phyloP scores from a whole-genome alignment of 2,329 filamentous ascomycete genomes.

The Beauveria australis region DNA sequence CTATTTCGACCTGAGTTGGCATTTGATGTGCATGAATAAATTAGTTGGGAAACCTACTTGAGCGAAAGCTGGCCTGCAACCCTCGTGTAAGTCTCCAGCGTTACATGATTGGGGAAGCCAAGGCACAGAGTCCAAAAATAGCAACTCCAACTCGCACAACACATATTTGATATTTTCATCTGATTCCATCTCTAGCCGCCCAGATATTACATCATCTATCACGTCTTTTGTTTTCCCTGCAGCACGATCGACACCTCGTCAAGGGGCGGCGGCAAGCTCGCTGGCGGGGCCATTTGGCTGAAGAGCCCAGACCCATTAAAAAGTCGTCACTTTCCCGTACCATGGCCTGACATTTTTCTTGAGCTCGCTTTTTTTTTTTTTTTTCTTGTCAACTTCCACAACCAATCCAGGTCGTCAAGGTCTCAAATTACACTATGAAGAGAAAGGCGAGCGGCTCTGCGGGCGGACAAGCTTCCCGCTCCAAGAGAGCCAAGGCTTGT shows the following conservation, averaged over 20 bases:
- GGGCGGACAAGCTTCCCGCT: background rate
- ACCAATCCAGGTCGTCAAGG: background rate
- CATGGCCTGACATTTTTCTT: slow-evolving; percentile 9
- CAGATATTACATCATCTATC: background rate
- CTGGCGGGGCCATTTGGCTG: background rate
- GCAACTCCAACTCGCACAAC: background rate
- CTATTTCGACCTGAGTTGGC: too few species aligned
- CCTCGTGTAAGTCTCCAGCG: too few species aligned
- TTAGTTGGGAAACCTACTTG: background rate
- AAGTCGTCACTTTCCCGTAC: slow-evolving; percentile 7
- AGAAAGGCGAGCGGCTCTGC: slow-evolving; percentile 7
- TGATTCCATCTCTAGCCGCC: background rate
- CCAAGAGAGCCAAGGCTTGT: slow-evolving; percentile 6
- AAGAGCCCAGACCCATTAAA: slow-evolving; percentile 4
- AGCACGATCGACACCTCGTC: background rate
- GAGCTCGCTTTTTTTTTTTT: background rate
- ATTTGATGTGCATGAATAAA: too few species aligned
- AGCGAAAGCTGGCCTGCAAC: too few species aligned
- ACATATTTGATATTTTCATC: background rate
- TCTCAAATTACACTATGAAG: slow-evolving; percentile 2
- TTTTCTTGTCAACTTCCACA: background rate
- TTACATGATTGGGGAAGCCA: background rate
- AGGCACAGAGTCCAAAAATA: background rate
- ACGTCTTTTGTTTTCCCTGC: background rate
- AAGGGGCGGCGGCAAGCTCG: background rate